Evolutionary conservation across 352 stramenopile genomes (phyloP).

Genomic region (Phytophthora cryptogea): DNA sequence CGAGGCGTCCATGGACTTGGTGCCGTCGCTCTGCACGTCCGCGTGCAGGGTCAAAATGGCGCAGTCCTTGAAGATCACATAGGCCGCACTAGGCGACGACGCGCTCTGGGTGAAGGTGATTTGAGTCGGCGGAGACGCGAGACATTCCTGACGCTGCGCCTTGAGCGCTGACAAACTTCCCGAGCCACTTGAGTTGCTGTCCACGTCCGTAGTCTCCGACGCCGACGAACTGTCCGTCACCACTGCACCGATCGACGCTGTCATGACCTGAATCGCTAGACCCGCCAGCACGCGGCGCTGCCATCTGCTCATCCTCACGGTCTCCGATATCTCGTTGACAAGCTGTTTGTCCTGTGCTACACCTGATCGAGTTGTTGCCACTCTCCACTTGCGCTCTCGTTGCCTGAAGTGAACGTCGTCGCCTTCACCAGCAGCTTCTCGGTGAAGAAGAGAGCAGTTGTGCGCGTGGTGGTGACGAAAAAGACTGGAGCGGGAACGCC

Average conservation of each 20-base stretch:
- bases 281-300: constrained; percentile 7
- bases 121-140: constrained; percentile 24
- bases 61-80: constrained; percentile 40
- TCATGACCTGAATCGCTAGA: constrained; percentile 19
- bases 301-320: constrained; percentile 20
- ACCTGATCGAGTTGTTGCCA: constrained; percentile 11
- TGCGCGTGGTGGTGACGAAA: constrained; percentile 11
- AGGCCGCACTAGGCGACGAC: constrained; percentile 25
- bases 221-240: not conserved
- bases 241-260: not conserved
- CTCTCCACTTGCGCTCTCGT: constrained; percentile 1
- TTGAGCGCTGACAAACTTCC: constrained; percentile 30
- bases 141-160: constrained; percentile 30
- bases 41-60: constrained; percentile 33
- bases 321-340: constrained; percentile 5
- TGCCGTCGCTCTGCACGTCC: constrained; percentile 31
- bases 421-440: constrained; percentile 21
- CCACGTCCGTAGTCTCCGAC: not conserved
- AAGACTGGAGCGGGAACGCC: constrained; percentile 13
- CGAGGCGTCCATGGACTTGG: constrained; percentile 34
- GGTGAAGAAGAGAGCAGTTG: constrained; percentile 21
- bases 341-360: constrained; percentile 1
- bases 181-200: constrained; percentile 10
- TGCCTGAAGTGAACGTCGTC: not conserved
- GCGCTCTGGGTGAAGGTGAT: constrained; percentile 33